Evolutionary conservation across 2,329 filamentous ascomycete species (phyloP).

Genomic region (Aspergillus novofumigatus): DNA sequence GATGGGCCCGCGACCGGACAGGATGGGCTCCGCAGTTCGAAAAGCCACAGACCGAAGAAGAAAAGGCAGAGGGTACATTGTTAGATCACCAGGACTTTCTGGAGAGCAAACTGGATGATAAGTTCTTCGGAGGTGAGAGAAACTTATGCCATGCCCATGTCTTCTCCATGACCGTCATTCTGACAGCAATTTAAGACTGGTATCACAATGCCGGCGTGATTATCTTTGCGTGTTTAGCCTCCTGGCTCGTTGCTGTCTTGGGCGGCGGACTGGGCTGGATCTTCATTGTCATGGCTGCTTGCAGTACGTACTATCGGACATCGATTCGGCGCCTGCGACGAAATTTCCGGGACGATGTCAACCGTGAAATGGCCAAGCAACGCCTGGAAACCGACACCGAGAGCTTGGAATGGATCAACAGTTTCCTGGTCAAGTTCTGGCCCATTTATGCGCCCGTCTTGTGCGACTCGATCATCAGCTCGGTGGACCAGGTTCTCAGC

Average conservation of each 20-base stretch:
- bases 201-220: slow-evolving; percentile 97
- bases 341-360: slow-evolving; percentile 93
- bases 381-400: slow-evolving; percentile 86
- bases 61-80: slow-evolving; percentile 58
- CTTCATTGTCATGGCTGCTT: slow-evolving; percentile 85
- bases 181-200: slow-evolving; percentile 65
- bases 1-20: slow-evolving; percentile 57
- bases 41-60: slow-evolving; percentile 48
- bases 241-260: slow-evolving; percentile 84
- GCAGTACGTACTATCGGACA: slow-evolving; percentile 93
- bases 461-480: slow-evolving; percentile 84
- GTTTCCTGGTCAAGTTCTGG: slow-evolving; percentile 98
- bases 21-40: slow-evolving; percentile 90
- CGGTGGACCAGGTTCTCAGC: slow-evolving; percentile 93
- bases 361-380: slow-evolving; percentile 80
- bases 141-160: neutral
- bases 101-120: slow-evolving; percentile 78
- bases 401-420: slow-evolving; percentile 98
- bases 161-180: neutral
- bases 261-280: slow-evolving; percentile 93
- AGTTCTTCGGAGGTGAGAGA: slow-evolving; percentile 75
- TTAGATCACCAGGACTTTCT: slow-evolving; percentile 85
- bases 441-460: slow-evolving; percentile 95
- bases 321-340: slow-evolving; percentile 88
- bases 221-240: slow-evolving; percentile 82